Percentiles rank a stretch among this genome's conserved stretches.
These are phyloP conservation scores for Crucihimalaya himalaica DNA, from an alignment of 345 rosid genomes.

Conservation along the genomic window DNA sequence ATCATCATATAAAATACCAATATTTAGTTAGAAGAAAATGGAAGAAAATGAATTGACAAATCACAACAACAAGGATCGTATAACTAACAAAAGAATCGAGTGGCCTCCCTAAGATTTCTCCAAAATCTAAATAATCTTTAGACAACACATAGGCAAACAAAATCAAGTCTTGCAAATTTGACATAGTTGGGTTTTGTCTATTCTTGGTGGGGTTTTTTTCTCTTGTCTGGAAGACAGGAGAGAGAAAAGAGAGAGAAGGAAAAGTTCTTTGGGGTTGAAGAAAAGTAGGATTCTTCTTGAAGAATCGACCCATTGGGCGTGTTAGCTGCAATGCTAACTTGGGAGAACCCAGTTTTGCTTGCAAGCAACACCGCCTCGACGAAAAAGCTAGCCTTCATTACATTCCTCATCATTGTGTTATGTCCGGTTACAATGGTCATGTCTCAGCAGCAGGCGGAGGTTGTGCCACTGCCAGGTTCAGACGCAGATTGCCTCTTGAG, in stretches of 20 bases:
- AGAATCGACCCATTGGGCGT: slow-evolving; percentile 11
- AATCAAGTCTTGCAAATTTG: slow-evolving; percentile 21
- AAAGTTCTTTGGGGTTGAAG: neutral
- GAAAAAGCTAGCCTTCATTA: neutral
- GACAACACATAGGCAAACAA: slow-evolving; percentile 26
- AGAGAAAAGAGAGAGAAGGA: neutral
- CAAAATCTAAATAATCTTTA: slow-evolving; percentile 17
- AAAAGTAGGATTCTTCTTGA: neutral
- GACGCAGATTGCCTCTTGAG: slow-evolving; percentile 45
- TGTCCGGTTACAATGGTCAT: slow-evolving; percentile 19
- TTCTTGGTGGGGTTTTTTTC: slow-evolving; percentile 41
- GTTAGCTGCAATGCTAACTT: slow-evolving; percentile 47
- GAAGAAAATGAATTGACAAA: slow-evolving; percentile 23
- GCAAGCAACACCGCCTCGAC: slow-evolving; percentile 42
- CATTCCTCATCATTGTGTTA: slow-evolving; percentile 19
- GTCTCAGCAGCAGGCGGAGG: slow-evolving; percentile 22
- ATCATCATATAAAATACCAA: neutral
- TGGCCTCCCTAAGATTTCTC: slow-evolving; percentile 38
- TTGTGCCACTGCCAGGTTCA: slow-evolving; percentile 39
- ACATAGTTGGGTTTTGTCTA: slow-evolving; percentile 36
- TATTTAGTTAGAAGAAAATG: slow-evolving; percentile 4
- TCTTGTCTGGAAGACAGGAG: slow-evolving; percentile 10
- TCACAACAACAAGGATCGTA: slow-evolving; percentile 22
- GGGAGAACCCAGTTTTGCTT: slow-evolving; percentile 46
- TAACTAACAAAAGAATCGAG: slow-evolving; percentile 28